These are phyloP conservation scores for Chlorophyllum brunneum DNA, from an alignment of 768 basidiomycete species.

Conservation along the genomic window DNA sequence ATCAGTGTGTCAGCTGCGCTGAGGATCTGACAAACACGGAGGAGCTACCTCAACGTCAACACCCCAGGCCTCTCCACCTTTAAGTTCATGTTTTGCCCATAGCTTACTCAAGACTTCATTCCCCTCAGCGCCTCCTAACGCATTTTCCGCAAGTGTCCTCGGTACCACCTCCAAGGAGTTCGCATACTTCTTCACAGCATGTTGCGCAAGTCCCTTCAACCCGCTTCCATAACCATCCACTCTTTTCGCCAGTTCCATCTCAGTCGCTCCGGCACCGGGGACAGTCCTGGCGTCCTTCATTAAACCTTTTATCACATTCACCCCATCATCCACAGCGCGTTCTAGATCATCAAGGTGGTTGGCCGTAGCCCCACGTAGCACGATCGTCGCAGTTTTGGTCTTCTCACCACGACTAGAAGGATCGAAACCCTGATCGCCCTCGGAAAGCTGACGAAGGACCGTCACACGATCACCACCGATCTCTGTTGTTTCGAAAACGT, in stretches of 20 bases:
- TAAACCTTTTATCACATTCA: conserved; percentile 91
- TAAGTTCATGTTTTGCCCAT: conserved; percentile 86
- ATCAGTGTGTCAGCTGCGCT: neutral
- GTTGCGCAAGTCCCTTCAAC: conserved; percentile 88
- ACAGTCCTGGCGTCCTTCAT: conserved; percentile 88
- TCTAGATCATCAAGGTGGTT: conserved; percentile 96
- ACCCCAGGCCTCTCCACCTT: conserved; percentile 72
- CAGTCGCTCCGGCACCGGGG: conserved; percentile 91
- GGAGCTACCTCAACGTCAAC: conserved; percentile 80
- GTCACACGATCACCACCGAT: conserved; percentile 98
- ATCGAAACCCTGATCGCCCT: conserved; percentile 64
- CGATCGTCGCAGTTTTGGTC: conserved; percentile 89
- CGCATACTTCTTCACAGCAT: conserved; percentile 88
- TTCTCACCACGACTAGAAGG: conserved; percentile 53
- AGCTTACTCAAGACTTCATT: conserved; percentile 88
- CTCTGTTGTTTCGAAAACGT: conserved; percentile 93
- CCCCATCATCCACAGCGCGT: conserved; percentile 94
- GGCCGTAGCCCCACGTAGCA: conserved; percentile 90
- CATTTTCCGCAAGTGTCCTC: conserved; percentile 91
- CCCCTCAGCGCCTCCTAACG: conserved; percentile 84
- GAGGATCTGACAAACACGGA: neutral
- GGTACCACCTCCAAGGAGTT: conserved; percentile 91
- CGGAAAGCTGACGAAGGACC: conserved; percentile 79
- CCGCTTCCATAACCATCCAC: conserved; percentile 86
- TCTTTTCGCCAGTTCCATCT: conserved; percentile 85